Conservation (phyloP, 805 yeast species). For the Kodamaea jinghongensis region DNA sequence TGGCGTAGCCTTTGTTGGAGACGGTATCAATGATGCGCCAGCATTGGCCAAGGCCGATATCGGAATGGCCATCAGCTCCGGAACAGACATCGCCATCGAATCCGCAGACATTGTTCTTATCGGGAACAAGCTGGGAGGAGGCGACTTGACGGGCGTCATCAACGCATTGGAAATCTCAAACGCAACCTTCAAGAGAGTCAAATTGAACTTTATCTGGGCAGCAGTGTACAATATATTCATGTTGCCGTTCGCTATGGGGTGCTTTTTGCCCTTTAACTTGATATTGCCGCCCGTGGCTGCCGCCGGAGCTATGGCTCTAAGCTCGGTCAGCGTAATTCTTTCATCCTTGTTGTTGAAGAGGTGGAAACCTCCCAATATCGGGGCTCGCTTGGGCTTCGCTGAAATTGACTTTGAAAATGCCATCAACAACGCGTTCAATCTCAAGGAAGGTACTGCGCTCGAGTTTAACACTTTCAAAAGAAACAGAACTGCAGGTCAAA, state of each 20-base stretch:
- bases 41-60: conserved; percentile 85
- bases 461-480: conserved; percentile 22
- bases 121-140: conserved; percentile 31
- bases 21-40: conserved; percentile 97
- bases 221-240: conserved; percentile 76
- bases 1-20: conserved; percentile 86
- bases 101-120: conserved; percentile 91
- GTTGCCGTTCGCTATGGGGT: conserved; percentile 94
- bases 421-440: conserved; percentile 20
- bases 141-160: conserved; percentile 48
- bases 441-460: conserved; percentile 21
- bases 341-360: conserved; percentile 70
- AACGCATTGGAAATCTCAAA: conserved; percentile 67
- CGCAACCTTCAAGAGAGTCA: conserved; percentile 69
- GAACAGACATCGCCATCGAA: conserved; percentile 94
- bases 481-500: conserved; percentile 5
- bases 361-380: conserved; percentile 47
- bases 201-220: conserved; percentile 85
- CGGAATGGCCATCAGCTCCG: conserved; percentile 89
- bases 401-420: conserved; percentile 20
- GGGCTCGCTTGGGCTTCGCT: conserved; percentile 5
- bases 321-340: conserved; percentile 84
- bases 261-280: conserved; percentile 72
- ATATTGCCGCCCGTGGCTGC: conserved; percentile 87
- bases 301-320: conserved; percentile 88